These are phyloP conservation scores for Chrysosporium queenslandicum DNA, from an alignment of 2,329 filamentous ascomycete species.

Conservation along the genomic window DNA sequence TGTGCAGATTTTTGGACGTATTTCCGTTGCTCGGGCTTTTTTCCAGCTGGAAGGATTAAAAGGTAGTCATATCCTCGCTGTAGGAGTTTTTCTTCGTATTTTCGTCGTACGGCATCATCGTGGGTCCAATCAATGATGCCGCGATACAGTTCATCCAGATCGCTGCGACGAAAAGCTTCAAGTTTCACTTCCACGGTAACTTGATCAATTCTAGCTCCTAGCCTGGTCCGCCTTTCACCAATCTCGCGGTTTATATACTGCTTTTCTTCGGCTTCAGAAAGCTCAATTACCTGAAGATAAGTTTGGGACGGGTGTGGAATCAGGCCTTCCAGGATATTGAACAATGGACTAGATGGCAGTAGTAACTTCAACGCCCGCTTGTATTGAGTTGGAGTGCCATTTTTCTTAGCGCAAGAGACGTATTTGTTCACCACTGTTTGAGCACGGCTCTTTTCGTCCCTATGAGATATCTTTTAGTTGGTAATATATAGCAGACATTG, in stretches of 20 bases:
- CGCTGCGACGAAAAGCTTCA: constrained; percentile 67
- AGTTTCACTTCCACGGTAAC: constrained; percentile 80
- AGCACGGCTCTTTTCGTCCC: constrained; percentile 49
- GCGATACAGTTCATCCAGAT: constrained; percentile 69
- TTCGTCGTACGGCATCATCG: constrained; percentile 73
- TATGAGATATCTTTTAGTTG: constrained; percentile 21
- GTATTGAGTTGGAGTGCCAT: constrained; percentile 64
- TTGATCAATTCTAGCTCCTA: constrained; percentile 72
- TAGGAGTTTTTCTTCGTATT: constrained; percentile 83
- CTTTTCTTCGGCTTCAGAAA: constrained; percentile 76
- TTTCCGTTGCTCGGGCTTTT: constrained; percentile 60
- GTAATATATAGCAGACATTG: not conserved
- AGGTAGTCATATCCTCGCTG: constrained; percentile 71
- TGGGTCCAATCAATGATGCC: constrained; percentile 81
- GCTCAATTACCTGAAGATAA: constrained; percentile 71
- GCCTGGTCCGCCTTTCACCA: constrained; percentile 72
- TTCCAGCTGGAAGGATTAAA: constrained; percentile 53
- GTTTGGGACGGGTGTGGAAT: constrained; percentile 69
- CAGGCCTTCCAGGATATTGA: constrained; percentile 70
- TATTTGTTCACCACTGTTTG: constrained; percentile 68
- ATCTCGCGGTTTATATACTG: constrained; percentile 84
- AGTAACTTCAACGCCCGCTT: constrained; percentile 65
- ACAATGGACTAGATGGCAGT: constrained; percentile 71
- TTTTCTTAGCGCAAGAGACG: constrained; percentile 58
- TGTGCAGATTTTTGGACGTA: constrained; percentile 67